A percentile compares a stretch with the other conserved stretches of the same genome.
These are phyloP conservation scores for Stemphylium vesicarium DNA, from an alignment of 2,329 filamentous ascomycete species.

Conservation along the genomic window DNA sequence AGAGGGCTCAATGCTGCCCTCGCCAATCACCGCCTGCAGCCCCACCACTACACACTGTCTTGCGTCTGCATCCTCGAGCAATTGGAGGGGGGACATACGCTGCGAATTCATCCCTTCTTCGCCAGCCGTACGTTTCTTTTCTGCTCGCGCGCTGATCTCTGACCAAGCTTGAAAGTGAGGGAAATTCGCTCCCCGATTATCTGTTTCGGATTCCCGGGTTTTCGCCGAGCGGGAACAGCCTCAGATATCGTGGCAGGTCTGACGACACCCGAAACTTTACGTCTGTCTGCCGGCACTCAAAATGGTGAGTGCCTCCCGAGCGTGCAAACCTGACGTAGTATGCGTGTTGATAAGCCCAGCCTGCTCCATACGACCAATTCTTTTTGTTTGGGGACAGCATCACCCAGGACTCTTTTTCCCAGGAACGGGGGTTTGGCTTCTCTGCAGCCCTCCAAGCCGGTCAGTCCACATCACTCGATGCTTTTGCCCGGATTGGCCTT, in stretches of 20 bases:
- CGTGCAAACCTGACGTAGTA: background rate
- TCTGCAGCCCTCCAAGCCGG: constrained; percentile 73
- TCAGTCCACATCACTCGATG: constrained; percentile 50
- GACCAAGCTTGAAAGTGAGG: background rate
- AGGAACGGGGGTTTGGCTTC: constrained; percentile 74
- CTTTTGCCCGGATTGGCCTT: background rate
- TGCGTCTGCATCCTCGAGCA: constrained; percentile 1
- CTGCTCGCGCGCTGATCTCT: constrained; percentile 3
- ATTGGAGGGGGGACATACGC: background rate
- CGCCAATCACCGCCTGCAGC: constrained; percentile 5
- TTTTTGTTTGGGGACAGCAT: constrained; percentile 92
- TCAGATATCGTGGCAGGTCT: background rate
- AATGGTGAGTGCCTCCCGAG: constrained; percentile 16
- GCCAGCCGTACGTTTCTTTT: background rate
- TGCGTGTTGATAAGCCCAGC: constrained; percentile 22
- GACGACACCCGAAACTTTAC: background rate
- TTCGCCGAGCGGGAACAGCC: constrained; percentile 5
- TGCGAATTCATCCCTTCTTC: background rate
- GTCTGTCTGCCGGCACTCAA: background rate
- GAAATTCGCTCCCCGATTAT: background rate
- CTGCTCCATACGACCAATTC: constrained; percentile 51
- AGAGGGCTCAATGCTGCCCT: background rate
- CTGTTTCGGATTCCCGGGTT: background rate
- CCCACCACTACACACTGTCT: constrained; percentile 4
- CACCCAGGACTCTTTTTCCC: constrained; percentile 70